Conservation (phyloP, 371 early-diverging fungal genomes). For the Mucor sp. region DNA sequence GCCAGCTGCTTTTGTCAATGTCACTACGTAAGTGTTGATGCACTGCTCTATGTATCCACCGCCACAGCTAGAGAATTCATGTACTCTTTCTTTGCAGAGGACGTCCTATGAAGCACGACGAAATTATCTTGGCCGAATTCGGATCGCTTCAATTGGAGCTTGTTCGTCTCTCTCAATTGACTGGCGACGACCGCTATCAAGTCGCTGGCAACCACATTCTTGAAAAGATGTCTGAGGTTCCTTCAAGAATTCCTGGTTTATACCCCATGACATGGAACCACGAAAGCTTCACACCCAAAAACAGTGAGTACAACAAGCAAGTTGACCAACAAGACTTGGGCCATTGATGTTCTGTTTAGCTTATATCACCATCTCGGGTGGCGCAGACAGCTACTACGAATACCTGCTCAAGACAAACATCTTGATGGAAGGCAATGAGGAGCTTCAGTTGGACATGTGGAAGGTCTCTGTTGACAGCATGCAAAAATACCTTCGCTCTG, state of each 20-base stretch:
- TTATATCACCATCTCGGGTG: conserved; percentile 56
- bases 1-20: conserved; percentile 76
- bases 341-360: conserved; percentile 14
- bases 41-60: conserved; percentile 12
- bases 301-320: conserved; percentile 42
- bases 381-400: conserved; percentile 91
- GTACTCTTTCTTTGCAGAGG: conserved; percentile 2
- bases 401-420: conserved; percentile 76
- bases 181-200: conserved; percentile 69
- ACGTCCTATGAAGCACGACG: conserved; percentile 23
- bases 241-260: conserved; percentile 65
- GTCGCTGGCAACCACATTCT: conserved; percentile 66
- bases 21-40: conserved; percentile 22
- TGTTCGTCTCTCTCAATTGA: conserved; percentile 79
- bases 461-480: conserved; percentile 45
- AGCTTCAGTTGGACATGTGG: conserved; percentile 49
- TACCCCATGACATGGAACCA: conserved; percentile 66
- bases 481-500: conserved; percentile 44
- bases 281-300: conserved; percentile 43
- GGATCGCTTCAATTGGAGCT: conserved; percentile 90
- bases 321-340: too few relatives aligned
- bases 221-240: conserved; percentile 51
- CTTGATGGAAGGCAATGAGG: conserved; percentile 51
- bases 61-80: conserved; percentile 17
- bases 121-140: conserved; percentile 79